These are phyloP conservation scores for Lachnellula subtilissima DNA, from an alignment of 2,329 filamentous ascomycete species.

Conservation along the genomic window DNA sequence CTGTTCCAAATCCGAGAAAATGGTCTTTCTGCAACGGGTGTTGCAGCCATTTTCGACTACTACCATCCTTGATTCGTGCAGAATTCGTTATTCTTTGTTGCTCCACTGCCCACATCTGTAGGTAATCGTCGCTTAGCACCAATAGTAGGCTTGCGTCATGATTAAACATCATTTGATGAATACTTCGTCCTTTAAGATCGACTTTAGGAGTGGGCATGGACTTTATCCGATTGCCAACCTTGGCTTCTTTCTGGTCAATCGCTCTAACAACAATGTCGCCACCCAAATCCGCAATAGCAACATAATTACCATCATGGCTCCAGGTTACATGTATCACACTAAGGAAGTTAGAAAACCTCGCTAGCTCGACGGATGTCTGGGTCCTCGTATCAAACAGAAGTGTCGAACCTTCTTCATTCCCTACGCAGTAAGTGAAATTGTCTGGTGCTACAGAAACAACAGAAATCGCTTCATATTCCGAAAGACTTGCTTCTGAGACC, in stretches of 20 bases:
- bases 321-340: not conserved
- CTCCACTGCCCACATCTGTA: not conserved
- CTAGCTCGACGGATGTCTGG: not conserved
- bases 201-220: not conserved
- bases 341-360: not conserved
- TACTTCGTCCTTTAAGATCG: not conserved
- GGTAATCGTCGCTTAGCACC: not conserved
- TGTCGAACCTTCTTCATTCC: conserved; percentile 6
- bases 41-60: too few relatives aligned
- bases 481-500: not conserved
- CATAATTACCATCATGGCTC: not conserved
- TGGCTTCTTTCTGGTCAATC: not conserved
- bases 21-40: too few relatives aligned
- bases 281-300: not conserved
- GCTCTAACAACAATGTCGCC: not conserved
- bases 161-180: not conserved
- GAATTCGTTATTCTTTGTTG: too few relatives aligned
- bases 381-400: not conserved
- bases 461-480: conserved; percentile 1
- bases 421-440: not conserved
- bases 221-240: not conserved
- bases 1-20: too few relatives aligned
- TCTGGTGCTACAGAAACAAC: conserved; percentile 2
- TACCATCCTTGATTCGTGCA: too few relatives aligned
- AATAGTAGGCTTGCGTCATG: not conserved